Percentiles rank a stretch among this genome's conserved stretches.
These are phyloP conservation scores for Phaseolus coccineus DNA, from an alignment of 331 rosid species.

Conservation along the genomic window DNA sequence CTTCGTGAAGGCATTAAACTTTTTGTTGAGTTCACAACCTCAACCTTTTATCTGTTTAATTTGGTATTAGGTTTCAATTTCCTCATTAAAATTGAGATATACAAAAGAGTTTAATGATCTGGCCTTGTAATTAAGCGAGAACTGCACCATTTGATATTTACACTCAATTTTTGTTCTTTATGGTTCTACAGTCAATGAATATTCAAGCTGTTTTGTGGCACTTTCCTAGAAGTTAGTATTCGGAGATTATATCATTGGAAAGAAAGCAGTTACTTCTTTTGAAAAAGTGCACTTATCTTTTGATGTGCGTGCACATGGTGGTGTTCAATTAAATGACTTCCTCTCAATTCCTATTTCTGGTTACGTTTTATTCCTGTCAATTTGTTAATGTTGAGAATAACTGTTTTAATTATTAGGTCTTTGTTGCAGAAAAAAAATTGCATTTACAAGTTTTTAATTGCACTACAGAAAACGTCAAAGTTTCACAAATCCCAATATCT, in stretches of 20 bases:
- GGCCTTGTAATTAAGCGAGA: neutral
- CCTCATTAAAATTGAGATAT: slow-evolving; percentile 11
- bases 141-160: neutral
- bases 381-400: neutral
- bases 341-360: neutral
- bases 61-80: slow-evolving; percentile 18
- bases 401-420: neutral
- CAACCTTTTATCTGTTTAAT: neutral
- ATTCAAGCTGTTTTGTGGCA: neutral
- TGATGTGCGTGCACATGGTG: neutral
- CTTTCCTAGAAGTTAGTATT: neutral
- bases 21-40: neutral
- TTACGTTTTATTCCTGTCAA: neutral
- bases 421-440: neutral
- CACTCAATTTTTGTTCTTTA: neutral
- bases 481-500: neutral
- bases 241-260: slow-evolving; percentile 2
- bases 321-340: neutral
- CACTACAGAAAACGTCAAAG: neutral
- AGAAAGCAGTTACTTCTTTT: neutral
- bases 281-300: neutral
- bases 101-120: neutral
- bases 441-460: neutral
- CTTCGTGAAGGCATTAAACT: neutral
- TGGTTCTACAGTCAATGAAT: neutral